A percentile compares a stretch with the other conserved stretches of the same genome.
Evolutionary conservation across 352 stramenopile genomes (phyloP).

Genomic region (Globisporangium camurandrum): DNA sequence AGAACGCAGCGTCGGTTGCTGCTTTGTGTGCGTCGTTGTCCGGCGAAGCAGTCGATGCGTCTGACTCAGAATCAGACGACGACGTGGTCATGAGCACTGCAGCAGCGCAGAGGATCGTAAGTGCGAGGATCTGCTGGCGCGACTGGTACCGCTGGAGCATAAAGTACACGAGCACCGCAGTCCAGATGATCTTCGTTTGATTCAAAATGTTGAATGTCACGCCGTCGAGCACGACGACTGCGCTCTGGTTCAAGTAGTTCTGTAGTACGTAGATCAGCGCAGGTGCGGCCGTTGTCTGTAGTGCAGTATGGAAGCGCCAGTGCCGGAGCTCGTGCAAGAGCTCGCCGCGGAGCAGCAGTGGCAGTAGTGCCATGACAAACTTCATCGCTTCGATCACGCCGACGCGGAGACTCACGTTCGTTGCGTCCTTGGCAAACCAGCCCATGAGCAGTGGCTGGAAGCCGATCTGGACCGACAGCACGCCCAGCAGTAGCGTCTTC

Average conservation of each 20-base stretch:
- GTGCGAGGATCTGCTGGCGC: slow-evolving; percentile 52
- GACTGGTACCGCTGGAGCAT: slow-evolving; percentile 69
- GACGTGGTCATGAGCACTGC: slow-evolving; percentile 73
- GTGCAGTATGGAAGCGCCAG: slow-evolving; percentile 44
- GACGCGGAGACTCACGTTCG: slow-evolving; percentile 60
- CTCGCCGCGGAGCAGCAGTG: slow-evolving; percentile 43
- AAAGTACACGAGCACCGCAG: slow-evolving; percentile 71
- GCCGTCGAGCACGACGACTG: slow-evolving; percentile 66
- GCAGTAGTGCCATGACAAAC: slow-evolving; percentile 50
- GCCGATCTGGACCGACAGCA: slow-evolving; percentile 69
- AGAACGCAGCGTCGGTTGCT: slow-evolving; percentile 31
- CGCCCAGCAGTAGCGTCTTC: slow-evolving; percentile 48
- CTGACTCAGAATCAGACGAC: slow-evolving; percentile 8
- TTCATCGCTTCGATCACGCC: slow-evolving; percentile 74
- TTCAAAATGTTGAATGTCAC: slow-evolving; percentile 85
- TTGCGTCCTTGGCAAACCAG: slow-evolving; percentile 54
- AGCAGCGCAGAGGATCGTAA: slow-evolving; percentile 58
- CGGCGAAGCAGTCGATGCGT: too few relatives aligned
- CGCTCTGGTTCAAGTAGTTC: slow-evolving; percentile 77
- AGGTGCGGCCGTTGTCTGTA: slow-evolving; percentile 58
- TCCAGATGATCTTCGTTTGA: slow-evolving; percentile 88
- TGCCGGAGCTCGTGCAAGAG: slow-evolving; percentile 48
- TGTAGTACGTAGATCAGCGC: slow-evolving; percentile 81
- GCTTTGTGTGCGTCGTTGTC: neutral
- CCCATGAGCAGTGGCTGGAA: slow-evolving; percentile 73